A percentile compares a stretch with the other conserved stretches of the same genome.
These are phyloP conservation scores for Alternaria panax DNA, from an alignment of 2,329 filamentous ascomycete species.

Conservation along the genomic window DNA sequence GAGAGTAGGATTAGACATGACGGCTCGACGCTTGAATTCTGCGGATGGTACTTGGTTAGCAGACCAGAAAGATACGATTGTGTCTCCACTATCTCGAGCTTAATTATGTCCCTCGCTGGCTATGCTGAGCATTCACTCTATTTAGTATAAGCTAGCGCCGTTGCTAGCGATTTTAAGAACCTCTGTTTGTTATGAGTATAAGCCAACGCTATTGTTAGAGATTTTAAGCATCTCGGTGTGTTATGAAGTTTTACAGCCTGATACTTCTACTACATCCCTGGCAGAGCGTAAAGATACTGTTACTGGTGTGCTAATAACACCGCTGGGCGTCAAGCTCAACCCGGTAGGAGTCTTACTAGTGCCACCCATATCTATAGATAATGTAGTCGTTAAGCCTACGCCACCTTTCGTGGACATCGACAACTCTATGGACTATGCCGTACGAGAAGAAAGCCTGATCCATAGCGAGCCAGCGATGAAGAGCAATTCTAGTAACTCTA, in stretches of 20 bases:
- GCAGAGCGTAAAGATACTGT: neutral
- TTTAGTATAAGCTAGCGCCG: neutral
- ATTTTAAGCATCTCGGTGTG: neutral
- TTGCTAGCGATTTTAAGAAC: neutral
- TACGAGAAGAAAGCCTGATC: neutral
- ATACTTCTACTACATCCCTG: neutral
- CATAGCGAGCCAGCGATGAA: neutral
- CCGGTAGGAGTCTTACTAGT: neutral
- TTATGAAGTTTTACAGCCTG: neutral
- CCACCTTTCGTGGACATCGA: neutral
- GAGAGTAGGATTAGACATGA: neutral
- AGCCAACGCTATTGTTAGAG: neutral
- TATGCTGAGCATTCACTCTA: neutral
- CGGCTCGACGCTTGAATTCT: neutral
- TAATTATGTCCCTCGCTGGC: neutral
- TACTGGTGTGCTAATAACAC: neutral
- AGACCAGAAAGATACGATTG: neutral
- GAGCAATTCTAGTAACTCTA: neutral
- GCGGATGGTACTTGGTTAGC: neutral
- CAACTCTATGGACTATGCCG: neutral
- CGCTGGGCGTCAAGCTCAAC: neutral
- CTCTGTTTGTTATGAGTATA: neutral
- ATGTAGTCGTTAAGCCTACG: neutral
- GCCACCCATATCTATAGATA: neutral
- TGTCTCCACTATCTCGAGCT: neutral